Evolutionary conservation across 352 stramenopile species (phyloP).

Genomic region (Hyaloperonospora arabidopsidis): DNA sequence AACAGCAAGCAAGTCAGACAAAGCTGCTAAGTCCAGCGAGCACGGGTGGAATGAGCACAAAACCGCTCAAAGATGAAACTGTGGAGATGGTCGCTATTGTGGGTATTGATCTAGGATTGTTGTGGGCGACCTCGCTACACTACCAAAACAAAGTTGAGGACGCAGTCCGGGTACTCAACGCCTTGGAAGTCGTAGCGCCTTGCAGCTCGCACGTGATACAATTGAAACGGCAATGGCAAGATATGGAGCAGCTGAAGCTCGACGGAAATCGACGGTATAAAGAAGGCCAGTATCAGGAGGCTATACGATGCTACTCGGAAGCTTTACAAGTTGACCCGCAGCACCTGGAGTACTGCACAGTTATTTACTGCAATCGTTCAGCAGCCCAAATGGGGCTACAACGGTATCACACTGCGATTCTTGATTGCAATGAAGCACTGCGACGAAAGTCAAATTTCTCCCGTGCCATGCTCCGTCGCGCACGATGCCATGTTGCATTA

Average conservation of each 20-base stretch:
- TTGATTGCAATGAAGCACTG: constrained; percentile 71
- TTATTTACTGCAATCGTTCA: constrained; percentile 78
- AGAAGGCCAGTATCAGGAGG: constrained; percentile 40
- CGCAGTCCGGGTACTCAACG: constrained; percentile 41
- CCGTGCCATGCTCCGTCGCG: constrained; percentile 53
- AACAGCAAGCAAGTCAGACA: constrained; percentile 28
- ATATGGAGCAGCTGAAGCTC: constrained; percentile 65
- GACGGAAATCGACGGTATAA: constrained; percentile 66
- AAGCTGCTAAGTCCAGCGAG: constrained; percentile 3
- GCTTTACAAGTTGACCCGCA: constrained; percentile 53
- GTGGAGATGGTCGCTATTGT: constrained; percentile 42
- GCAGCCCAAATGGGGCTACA: constrained; percentile 71
- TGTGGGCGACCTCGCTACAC: constrained; percentile 55
- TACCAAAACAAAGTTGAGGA: constrained; percentile 67
- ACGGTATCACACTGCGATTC: constrained; percentile 50
- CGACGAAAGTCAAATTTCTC: constrained; percentile 51
- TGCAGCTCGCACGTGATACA: constrained; percentile 68
- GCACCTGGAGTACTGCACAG: constrained; percentile 66
- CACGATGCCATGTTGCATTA: constrained; percentile 56
- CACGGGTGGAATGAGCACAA: constrained; percentile 5
- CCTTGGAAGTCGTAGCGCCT: constrained; percentile 53
- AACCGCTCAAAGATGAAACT: constrained; percentile 11
- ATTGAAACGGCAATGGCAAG: constrained; percentile 50
- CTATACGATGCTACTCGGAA: constrained; percentile 54
- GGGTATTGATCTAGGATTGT: constrained; percentile 54